Evolutionary conservation across 148 eudicot species (phyloP).

Genomic region (Silene conica): DNA sequence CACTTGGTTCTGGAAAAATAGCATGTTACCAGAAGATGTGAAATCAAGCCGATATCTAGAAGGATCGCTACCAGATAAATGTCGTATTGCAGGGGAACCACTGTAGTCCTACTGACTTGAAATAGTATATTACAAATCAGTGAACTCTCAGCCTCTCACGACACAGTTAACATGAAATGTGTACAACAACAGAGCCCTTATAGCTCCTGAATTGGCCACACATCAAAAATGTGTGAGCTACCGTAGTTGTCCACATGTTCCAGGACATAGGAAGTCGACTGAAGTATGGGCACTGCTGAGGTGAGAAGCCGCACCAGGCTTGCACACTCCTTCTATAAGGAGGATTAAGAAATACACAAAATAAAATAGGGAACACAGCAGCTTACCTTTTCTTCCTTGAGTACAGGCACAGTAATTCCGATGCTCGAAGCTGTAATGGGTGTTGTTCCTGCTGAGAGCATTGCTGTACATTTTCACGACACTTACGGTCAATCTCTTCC

Average conservation of each 20-base stretch:
- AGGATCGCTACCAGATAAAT: not conserved
- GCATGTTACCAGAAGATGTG: not conserved
- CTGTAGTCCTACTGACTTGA: not conserved
- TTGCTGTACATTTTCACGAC: no score
- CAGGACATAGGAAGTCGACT: not conserved
- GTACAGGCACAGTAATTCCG: no score
- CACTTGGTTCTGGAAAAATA: no score
- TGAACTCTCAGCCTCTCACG: not conserved
- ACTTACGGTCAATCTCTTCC: no score
- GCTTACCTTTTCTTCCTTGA: slow-evolving; percentile 57
- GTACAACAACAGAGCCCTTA: no score
- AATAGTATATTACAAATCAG: not conserved
- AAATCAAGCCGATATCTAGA: not conserved
- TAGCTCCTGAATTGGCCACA: no score
- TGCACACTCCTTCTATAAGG: not conserved
- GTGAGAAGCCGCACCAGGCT: not conserved
- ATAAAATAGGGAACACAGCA: not conserved
- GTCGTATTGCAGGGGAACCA: not conserved
- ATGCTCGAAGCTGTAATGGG: no score
- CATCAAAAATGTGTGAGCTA: not conserved
- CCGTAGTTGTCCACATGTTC: not conserved
- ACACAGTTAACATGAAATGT: not conserved
- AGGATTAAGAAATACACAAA: not conserved
- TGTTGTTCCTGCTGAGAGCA: no score
- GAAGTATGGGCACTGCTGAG: not conserved